Percentiles rank a stretch among this genome's conserved stretches.
Conservation (phyloP, 169 alveolate genomes). For the Plasmodium cynomolgi region DNA sequence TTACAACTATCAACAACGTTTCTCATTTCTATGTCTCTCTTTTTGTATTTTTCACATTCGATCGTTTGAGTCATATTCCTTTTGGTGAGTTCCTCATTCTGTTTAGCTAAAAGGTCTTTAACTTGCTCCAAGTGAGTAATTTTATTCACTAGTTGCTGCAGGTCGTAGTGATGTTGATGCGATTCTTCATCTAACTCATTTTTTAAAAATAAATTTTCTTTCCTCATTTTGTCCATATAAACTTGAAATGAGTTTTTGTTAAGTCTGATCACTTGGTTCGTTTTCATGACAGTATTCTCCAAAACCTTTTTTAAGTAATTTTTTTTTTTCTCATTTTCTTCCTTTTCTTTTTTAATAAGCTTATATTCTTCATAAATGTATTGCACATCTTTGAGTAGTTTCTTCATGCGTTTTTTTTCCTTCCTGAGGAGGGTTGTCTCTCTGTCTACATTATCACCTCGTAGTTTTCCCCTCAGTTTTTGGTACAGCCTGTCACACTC, state of each 20-base stretch:
- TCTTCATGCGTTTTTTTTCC: constrained; percentile 21
- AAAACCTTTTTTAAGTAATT: constrained; percentile 10
- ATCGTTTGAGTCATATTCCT: background rate
- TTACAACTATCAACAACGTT: background rate
- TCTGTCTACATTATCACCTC: background rate
- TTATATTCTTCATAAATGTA: constrained; percentile 28
- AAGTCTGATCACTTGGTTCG: constrained; percentile 38
- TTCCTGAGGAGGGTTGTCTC: background rate
- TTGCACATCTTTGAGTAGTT: constrained; percentile 20
- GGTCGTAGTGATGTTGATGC: constrained; percentile 69
- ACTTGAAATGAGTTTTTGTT: constrained; percentile 44
- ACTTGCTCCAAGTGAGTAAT: constrained; percentile 19
- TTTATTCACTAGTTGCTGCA: constrained; percentile 60
- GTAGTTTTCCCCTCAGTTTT: constrained; percentile 20
- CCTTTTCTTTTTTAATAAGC: constrained; percentile 42
- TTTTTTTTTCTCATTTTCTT: constrained; percentile 21
- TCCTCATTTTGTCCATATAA: constrained; percentile 59
- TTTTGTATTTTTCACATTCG: constrained; percentile 29
- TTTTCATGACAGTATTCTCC: constrained; percentile 36
- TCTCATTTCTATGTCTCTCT: constrained; percentile 6
- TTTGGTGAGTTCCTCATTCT: constrained; percentile 40
- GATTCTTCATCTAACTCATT: constrained; percentile 74
- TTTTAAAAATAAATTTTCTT: constrained; percentile 55
- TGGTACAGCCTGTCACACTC: background rate
- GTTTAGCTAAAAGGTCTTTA: background rate